Conservation (phyloP, 208 protist genomes). For the Trypanosoma avium region DNA sequence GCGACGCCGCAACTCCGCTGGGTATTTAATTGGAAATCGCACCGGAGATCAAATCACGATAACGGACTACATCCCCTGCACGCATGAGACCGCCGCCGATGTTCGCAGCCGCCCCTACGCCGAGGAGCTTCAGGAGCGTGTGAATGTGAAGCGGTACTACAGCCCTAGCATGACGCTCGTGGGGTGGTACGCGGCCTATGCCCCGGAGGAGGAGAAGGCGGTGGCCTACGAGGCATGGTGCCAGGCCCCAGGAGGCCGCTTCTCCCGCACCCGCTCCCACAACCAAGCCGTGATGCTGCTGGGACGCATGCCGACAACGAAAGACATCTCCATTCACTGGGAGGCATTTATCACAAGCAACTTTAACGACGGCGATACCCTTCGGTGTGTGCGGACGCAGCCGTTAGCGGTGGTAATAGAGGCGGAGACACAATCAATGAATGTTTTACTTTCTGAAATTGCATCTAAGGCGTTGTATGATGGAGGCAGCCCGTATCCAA, state of each 20-base stretch:
- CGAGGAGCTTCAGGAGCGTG: slow-evolving; percentile 39
- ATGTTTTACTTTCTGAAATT: slow-evolving; percentile 69
- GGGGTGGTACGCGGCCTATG: slow-evolving; percentile 77
- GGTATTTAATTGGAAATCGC: slow-evolving; percentile 64
- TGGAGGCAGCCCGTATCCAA: slow-evolving; percentile 42
- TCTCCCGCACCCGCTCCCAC: slow-evolving; percentile 40
- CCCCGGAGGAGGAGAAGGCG: slow-evolving; percentile 20
- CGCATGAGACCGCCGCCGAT: slow-evolving; percentile 31
- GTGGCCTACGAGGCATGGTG: slow-evolving; percentile 58
- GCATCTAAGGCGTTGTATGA: slow-evolving; percentile 47
- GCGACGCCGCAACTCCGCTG: slow-evolving; percentile 57
- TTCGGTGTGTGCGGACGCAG: slow-evolving; percentile 7
- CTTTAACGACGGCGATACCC: neutral
- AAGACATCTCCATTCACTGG: slow-evolving; percentile 31
- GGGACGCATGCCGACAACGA: slow-evolving; percentile 37
- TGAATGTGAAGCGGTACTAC: slow-evolving; percentile 50
- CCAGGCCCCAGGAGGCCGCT: slow-evolving; percentile 42
- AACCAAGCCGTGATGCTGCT: slow-evolving; percentile 26
- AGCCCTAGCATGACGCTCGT: slow-evolving; percentile 41
- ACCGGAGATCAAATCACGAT: slow-evolving; percentile 48
- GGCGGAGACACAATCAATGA: slow-evolving; percentile 40
- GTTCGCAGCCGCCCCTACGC: slow-evolving; percentile 33
- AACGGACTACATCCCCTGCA: slow-evolving; percentile 74
- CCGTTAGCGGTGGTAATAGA: slow-evolving; percentile 22
- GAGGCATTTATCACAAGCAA: slow-evolving; percentile 24